Conservation (phyloP, 2,329 filamentous ascomycete species). For the Aspergillus versicolor region DNA sequence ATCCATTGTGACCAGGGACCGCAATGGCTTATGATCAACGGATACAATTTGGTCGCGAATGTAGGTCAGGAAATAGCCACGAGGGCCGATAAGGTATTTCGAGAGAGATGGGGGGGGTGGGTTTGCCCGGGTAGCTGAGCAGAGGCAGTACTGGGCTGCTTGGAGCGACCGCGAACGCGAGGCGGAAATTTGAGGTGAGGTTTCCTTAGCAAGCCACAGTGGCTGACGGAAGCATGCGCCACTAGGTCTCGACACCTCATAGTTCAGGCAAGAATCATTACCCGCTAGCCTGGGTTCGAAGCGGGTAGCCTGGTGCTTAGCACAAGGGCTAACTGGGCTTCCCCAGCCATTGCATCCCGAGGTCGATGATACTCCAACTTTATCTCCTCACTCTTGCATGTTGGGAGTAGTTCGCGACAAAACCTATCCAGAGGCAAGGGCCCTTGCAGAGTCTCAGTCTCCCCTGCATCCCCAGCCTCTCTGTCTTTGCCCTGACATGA, state of each 20-base stretch:
- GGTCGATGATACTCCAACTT: background rate
- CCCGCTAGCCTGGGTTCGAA: background rate
- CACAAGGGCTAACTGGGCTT: background rate
- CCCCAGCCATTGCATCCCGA: constrained; percentile 12
- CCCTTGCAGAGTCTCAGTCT: background rate
- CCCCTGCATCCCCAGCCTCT: constrained; percentile 3
- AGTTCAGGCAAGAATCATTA: constrained; percentile 13
- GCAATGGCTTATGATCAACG: constrained; percentile 12
- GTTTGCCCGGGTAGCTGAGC: constrained; percentile 1
- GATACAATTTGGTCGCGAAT: constrained; percentile 16
- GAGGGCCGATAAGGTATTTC: constrained; percentile 12
- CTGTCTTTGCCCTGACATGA: background rate
- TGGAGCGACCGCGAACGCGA: constrained; percentile 32
- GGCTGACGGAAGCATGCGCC: constrained; percentile 12
- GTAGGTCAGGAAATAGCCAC: background rate
- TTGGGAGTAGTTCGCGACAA: background rate
- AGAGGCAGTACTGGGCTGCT: background rate
- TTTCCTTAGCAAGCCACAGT: constrained; percentile 16
- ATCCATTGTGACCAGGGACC: constrained; percentile 39
- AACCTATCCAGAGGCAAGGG: background rate
- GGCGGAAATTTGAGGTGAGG: constrained; percentile 36
- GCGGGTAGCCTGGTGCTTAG: too few species aligned
- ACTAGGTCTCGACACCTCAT: constrained; percentile 21
- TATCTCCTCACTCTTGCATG: background rate
- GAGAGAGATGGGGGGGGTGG: constrained; percentile 5